Percentiles rank a stretch among this genome's conserved stretches.
Conservation (phyloP, 2,329 filamentous ascomycete genomes). For the Microdochium bolleyi region DNA sequence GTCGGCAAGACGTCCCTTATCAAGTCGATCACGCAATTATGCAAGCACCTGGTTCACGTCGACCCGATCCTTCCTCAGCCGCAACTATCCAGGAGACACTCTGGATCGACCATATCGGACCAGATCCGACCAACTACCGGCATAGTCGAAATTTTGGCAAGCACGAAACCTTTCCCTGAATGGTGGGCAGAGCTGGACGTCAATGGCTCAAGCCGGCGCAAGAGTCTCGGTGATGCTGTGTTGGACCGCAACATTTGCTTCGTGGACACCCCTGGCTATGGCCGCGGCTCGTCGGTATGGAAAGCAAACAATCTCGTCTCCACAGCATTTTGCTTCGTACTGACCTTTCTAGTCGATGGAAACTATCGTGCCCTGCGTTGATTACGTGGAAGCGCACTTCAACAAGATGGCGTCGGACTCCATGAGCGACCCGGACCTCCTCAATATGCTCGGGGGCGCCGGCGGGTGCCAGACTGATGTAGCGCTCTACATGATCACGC, state of each 20-base stretch:
- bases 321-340: neutral
- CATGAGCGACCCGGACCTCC: slow-evolving; percentile 66
- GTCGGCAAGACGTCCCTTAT: slow-evolving; percentile 87
- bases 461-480: slow-evolving; percentile 80
- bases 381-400: slow-evolving; percentile 67
- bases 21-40: slow-evolving; percentile 76
- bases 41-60: slow-evolving; percentile 89
- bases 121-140: slow-evolving; percentile 19
- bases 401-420: slow-evolving; percentile 53
- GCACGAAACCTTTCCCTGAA: slow-evolving; percentile 74
- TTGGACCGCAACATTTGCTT: slow-evolving; percentile 92
- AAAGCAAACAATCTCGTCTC: neutral
- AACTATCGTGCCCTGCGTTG: slow-evolving; percentile 50
- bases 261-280: slow-evolving; percentile 70
- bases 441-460: slow-evolving; percentile 70
- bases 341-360: slow-evolving; percentile 31
- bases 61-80: slow-evolving; percentile 49
- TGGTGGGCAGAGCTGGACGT: slow-evolving; percentile 82
- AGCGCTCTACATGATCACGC: slow-evolving; percentile 72
- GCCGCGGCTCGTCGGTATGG: slow-evolving; percentile 43
- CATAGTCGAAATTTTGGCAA: slow-evolving; percentile 66
- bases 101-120: slow-evolving; percentile 4
- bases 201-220: slow-evolving; percentile 49
- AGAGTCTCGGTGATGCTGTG: slow-evolving; percentile 67
- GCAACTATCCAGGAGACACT: slow-evolving; percentile 8